Evolutionary conservation across 805 yeast genomes (phyloP).

Genomic region (Hyphopichia homilentoma): DNA sequence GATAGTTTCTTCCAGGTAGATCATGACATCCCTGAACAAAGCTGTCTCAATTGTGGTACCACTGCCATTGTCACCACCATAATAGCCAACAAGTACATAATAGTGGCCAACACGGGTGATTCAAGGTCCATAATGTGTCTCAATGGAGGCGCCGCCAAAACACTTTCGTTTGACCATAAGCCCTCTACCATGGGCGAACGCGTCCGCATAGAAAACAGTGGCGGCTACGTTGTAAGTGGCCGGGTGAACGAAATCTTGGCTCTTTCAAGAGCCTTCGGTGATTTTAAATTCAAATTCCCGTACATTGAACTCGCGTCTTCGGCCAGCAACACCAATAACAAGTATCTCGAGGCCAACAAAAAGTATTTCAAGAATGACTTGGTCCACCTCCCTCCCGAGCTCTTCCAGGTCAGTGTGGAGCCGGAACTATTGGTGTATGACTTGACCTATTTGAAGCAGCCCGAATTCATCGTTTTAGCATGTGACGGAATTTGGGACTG

Average conservation of each 20-base stretch:
- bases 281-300: constrained; percentile 39
- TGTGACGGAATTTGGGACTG: constrained; percentile 50
- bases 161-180: constrained; percentile 42
- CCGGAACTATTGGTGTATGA: constrained; percentile 41
- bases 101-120: constrained; percentile 73
- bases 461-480: constrained; percentile 39
- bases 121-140: constrained; percentile 61
- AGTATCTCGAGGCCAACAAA: constrained; percentile 21
- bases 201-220: constrained; percentile 38
- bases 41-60: constrained; percentile 36
- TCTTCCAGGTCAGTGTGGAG: constrained; percentile 41
- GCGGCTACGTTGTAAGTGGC: constrained; percentile 33
- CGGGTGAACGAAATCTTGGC: constrained; percentile 43
- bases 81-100: constrained; percentile 34
- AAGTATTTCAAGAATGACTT: constrained; percentile 21
- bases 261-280: constrained; percentile 43
- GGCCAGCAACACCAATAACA: constrained; percentile 20
- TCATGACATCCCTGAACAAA: constrained; percentile 21
- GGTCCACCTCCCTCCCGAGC: constrained; percentile 39
- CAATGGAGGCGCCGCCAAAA: constrained; percentile 57
- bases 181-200: constrained; percentile 42
- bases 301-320: constrained; percentile 19
- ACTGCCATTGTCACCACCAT: constrained; percentile 35
- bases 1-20: constrained; percentile 38
- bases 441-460: constrained; percentile 14